Evolutionary conservation across 1,284 basidiomycete genomes (phyloP), one percentile per base, ranked within the genome.

Genomic region (Blastosporella zonata): DNA sequence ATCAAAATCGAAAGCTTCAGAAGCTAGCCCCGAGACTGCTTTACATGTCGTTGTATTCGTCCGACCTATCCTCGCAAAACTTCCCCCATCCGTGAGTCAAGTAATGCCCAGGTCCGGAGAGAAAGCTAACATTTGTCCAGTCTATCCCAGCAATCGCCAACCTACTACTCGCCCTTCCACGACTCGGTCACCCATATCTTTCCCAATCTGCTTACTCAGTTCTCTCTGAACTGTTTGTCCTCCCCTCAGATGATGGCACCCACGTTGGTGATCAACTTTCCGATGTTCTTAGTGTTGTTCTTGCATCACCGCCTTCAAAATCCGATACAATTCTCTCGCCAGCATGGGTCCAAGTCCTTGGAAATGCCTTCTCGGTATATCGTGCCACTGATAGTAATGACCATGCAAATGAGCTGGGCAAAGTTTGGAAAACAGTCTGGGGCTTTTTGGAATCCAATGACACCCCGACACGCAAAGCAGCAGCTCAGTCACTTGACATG

Each of bases 31-130:
- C 20, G 90, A 94, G 59, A 74, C 78, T 34, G 86, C 87, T 12
- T 90, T 95, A 35, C 90, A 93, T 68, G 73, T 93, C 5, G 80
- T 96, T 25, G 78, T 89, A 36, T 80, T 89, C 66, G 62, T 91
- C 62, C 78, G 84, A 61, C 83, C 82, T 38, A 59, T 84, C 55
- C 60, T 90, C 58, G 59, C 83, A 56, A 76, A 79, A 67, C 68
- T 90, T 57, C 77, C 87, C 59, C 68, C 87, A 18, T 70, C 79
- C 39, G 86, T 87, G 62, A 72, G 80, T 73, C 7, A 47, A 21
- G 46, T 43, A 33, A 23, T 43, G 20, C 33, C 47, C 46, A 46
- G 38, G 47, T 35, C 52, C 44, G 47, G 42, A 53, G 39, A 46
- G 43, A 43, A 50, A 45, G 54, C 52, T 63, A 42, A 61, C 50